Evolutionary conservation across 805 yeast genomes (phyloP), one percentile per base, ranked within the genome.

Genomic region (Lachancea kluyveri): DNA sequence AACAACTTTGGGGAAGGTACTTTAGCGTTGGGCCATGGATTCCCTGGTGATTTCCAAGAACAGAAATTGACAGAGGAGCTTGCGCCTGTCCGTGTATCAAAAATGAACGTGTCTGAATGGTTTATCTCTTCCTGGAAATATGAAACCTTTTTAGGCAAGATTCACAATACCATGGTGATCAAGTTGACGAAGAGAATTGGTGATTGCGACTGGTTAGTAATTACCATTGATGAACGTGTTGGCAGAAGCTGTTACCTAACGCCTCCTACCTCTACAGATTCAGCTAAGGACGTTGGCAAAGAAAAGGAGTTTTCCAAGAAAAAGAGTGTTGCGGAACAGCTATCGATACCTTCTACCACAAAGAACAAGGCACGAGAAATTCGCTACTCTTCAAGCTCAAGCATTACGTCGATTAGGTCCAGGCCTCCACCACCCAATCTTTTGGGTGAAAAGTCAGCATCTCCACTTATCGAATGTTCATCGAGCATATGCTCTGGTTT

Each of bases 81-180:
- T 48, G 52, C 40, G 41, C 56, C 58, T 5, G 58, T 58, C 6
- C 49, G 61, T 30, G 51, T 61, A 9, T 60, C 64, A 2, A 61
- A 61, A 38, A 35, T 57, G 21, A 57, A 51, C n/a, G 47, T 60
- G 23, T 57, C 59, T 16, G 62, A 60, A 31, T 61, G 65, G 64
- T 59, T 60, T 26, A 57, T 60, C 28, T 57, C 59, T 25, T 54
- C 64, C 15, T 62, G 66, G 67, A 60, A 61, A 36, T 54, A 58
- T 26, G 67, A 61, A 36, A 57, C 62, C 10, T 59, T 58, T 31
- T 45, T 58, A 36, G 60, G 60, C 5, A 52, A 48, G 17, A 44
- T 60, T 26, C 54, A 54, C 13, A 57, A 55, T 32, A 59, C 64
- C 3, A 49, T 60, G 30, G 52, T 61, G 10, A 38, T 61, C 32